phyloP scores from a whole-genome alignment of 2,329 filamentous ascomycete genomes.

The Bipolaris zeicola region DNA sequence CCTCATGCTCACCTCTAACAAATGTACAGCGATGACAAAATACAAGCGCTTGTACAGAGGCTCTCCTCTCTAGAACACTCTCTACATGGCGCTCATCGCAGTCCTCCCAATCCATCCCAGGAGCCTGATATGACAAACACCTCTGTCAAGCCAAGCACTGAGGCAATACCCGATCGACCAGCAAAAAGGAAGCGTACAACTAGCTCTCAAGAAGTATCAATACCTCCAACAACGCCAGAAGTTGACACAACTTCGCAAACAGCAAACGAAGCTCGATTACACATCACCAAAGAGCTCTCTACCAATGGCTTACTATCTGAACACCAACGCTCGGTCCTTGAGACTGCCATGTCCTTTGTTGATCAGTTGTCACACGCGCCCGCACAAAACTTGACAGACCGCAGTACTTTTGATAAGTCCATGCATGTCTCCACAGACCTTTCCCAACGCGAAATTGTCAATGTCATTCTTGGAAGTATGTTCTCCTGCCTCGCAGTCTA shows the following conservation, averaged over 20 bases:
- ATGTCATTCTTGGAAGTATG: slow-evolving; percentile 36
- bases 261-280: slow-evolving; percentile 30
- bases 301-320: slow-evolving; percentile 31
- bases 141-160: slow-evolving; percentile 2
- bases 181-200: slow-evolving; percentile 28
- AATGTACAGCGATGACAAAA: slow-evolving; percentile 33
- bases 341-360: slow-evolving; percentile 39
- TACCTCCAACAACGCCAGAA: slow-evolving; percentile 20
- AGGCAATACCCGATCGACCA: slow-evolving; percentile 20
- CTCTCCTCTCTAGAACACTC: slow-evolving; percentile 36
- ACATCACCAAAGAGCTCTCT: slow-evolving; percentile 40
- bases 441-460: slow-evolving; percentile 32
- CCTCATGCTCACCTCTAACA: not conserved
- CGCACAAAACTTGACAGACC: slow-evolving; percentile 27
- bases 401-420: slow-evolving; percentile 32
- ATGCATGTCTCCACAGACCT: slow-evolving; percentile 34
- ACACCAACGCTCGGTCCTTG: slow-evolving; percentile 38
- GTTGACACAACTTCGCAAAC: slow-evolving; percentile 27
- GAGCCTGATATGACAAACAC: slow-evolving; percentile 4
- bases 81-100: slow-evolving; percentile 19
- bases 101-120: slow-evolving; percentile 5
- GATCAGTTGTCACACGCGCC: slow-evolving; percentile 37
- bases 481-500: not conserved
- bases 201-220: slow-evolving; percentile 17
- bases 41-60: slow-evolving; percentile 36